phyloP scores from a whole-genome alignment of 2,329 filamentous ascomycete species.

The Escovopsis weberi region DNA sequence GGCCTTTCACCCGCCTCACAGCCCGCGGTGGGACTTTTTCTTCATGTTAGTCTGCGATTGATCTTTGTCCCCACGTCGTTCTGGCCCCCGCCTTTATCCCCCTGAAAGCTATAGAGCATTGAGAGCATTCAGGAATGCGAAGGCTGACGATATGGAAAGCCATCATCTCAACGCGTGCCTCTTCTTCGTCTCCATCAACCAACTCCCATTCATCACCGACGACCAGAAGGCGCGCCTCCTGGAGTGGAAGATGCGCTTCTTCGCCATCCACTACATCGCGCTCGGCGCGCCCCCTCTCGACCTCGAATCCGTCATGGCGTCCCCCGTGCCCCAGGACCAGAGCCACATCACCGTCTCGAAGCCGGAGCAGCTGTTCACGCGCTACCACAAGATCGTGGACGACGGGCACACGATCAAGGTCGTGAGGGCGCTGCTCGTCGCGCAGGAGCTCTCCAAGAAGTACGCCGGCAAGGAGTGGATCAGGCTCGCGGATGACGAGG shows the following conservation, averaged over 20 bases:
- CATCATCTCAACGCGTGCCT: slow-evolving; percentile 59
- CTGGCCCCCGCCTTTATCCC: neutral
- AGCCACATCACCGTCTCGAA: slow-evolving; percentile 23
- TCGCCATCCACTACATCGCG: slow-evolving; percentile 61
- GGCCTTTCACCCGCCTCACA: slow-evolving; percentile 48
- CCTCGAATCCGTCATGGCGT: slow-evolving; percentile 42
- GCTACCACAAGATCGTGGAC: slow-evolving; percentile 40
- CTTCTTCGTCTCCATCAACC: slow-evolving; percentile 59
- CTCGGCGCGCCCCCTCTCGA: slow-evolving; percentile 47
- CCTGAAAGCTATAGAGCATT: neutral
- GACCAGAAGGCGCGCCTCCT: slow-evolving; percentile 54
- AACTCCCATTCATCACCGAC: slow-evolving; percentile 43
- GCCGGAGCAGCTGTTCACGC: slow-evolving; percentile 33
- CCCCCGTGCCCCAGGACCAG: slow-evolving; percentile 33
- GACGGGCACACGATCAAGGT: slow-evolving; percentile 77
- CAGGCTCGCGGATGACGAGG: slow-evolving; percentile 35
- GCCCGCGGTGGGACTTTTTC: slow-evolving; percentile 71
- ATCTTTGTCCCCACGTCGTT: neutral
- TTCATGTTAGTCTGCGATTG: slow-evolving; percentile 30
- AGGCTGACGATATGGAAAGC: slow-evolving; percentile 25
- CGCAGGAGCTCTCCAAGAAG: slow-evolving; percentile 33
- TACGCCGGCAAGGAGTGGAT: slow-evolving; percentile 35
- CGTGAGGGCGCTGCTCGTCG: slow-evolving; percentile 53
- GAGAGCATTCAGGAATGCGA: too few species aligned
- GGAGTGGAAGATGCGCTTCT: slow-evolving; percentile 67